A percentile compares a stretch with the other conserved stretches of the same genome.
Conservation (phyloP, 768 basidiomycete genomes). For the Leccinum pellstonianum region DNA sequence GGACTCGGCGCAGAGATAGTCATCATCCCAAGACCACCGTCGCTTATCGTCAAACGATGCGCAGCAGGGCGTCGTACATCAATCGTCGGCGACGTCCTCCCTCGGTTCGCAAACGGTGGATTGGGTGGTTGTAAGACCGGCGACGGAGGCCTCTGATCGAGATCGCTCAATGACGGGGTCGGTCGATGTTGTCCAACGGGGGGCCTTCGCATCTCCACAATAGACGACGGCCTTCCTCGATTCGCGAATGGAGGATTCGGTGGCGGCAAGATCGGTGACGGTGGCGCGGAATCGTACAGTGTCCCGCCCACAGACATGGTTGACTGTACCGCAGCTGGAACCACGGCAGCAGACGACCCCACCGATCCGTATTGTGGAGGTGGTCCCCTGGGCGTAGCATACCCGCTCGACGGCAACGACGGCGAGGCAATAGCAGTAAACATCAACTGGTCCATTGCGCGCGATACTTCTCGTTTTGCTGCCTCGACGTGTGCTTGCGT, state of each 20-base stretch:
- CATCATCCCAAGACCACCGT: slow-evolving; percentile 3
- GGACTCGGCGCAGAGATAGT: slow-evolving; percentile 11
- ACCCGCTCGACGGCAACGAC: slow-evolving; percentile 11
- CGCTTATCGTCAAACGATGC: slow-evolving; percentile 4
- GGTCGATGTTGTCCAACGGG: slow-evolving; percentile 1
- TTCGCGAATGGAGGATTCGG: slow-evolving; percentile 42
- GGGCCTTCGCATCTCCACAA: slow-evolving; percentile 8
- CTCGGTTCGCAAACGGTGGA: slow-evolving; percentile 40
- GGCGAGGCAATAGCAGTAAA: slow-evolving; percentile 33
- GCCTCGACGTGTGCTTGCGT: slow-evolving; percentile 61
- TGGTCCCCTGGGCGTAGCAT: slow-evolving; percentile 17
- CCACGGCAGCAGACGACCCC: not conserved
- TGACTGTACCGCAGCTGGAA: not conserved
- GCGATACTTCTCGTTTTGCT: slow-evolving; percentile 64
- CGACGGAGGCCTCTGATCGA: too few species aligned
- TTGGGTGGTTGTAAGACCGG: slow-evolving; percentile 23
- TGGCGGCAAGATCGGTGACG: slow-evolving; percentile 30
- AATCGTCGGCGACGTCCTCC: slow-evolving; percentile 7
- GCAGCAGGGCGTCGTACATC: slow-evolving; percentile 7
- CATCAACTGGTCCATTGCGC: slow-evolving; percentile 60
- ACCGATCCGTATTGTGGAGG: slow-evolving; percentile 9
- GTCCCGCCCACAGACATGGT: slow-evolving; percentile 6
- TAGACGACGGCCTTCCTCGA: slow-evolving; percentile 20
- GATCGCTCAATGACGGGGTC: too few species aligned
- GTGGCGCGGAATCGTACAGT: slow-evolving; percentile 22